Percentiles rank a stretch among this genome's conserved stretches.
Conservation (phyloP, 2,329 filamentous ascomycete genomes). For the Chrysoporthe cubensis region DNA sequence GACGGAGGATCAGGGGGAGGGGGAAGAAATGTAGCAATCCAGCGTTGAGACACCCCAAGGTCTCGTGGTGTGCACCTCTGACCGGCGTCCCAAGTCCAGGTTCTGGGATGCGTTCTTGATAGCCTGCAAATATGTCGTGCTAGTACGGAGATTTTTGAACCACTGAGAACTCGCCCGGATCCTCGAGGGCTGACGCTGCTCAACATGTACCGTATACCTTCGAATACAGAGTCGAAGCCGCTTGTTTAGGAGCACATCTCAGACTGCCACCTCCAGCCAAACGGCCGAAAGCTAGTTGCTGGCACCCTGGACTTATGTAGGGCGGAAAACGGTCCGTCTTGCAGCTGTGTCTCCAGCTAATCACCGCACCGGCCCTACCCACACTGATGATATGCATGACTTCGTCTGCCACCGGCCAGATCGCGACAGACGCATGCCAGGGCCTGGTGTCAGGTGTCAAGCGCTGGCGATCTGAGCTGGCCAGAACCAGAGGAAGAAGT, state of each 20-base stretch:
- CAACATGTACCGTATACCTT: slow-evolving; percentile 13
- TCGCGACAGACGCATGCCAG: slow-evolving; percentile 15
- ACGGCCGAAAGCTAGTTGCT: slow-evolving; percentile 18
- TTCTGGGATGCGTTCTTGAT: not conserved
- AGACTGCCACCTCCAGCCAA: slow-evolving; percentile 12
- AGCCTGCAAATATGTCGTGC: slow-evolving; percentile 11
- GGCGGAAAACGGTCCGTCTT: slow-evolving; percentile 44
- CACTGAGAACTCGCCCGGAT: not conserved
- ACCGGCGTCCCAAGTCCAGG: not conserved
- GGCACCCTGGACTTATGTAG: slow-evolving; percentile 34
- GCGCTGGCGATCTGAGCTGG: slow-evolving; percentile 18
- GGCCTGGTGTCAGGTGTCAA: slow-evolving; percentile 20
- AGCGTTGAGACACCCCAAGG: not conserved
- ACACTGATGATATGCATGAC: slow-evolving; percentile 26
- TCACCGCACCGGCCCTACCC: slow-evolving; percentile 24
- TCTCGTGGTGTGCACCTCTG: not conserved
- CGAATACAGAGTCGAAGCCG: slow-evolving; percentile 22
- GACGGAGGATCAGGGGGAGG: not conserved
- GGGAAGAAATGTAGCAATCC: slow-evolving; percentile 2
- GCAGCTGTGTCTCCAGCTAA: slow-evolving; percentile 39
- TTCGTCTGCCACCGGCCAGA: slow-evolving; percentile 20
- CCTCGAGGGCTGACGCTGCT: not conserved
- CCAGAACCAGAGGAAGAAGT: slow-evolving; percentile 14
- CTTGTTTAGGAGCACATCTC: slow-evolving; percentile 14
- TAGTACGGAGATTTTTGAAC: not conserved